These are phyloP conservation scores for Borovskyia barvae DNA, from an alignment of 208 protist genomes.

Conservation along the genomic window DNA sequence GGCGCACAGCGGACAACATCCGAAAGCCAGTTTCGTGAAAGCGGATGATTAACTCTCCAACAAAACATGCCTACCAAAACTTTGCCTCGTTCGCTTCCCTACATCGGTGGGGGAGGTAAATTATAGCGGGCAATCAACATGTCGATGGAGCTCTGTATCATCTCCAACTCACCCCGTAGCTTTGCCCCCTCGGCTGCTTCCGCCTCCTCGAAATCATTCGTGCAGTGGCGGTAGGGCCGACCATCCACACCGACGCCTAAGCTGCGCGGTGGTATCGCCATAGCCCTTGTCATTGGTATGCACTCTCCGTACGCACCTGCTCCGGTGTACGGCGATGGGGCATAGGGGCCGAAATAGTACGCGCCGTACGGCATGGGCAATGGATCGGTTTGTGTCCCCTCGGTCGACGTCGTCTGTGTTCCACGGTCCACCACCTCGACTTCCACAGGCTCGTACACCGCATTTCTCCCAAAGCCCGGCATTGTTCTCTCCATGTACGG, in stretches of 20 bases:
- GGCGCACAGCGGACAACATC: no score
- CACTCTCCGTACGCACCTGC: neutral
- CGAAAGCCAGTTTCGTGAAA: no score
- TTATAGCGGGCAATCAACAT: constrained; percentile 86
- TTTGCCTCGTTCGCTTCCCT: no score
- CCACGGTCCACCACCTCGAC: constrained; percentile 84
- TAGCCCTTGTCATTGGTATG: no score
- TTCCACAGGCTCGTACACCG: constrained; percentile 46
- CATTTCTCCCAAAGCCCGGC: neutral
- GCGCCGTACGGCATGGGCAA: constrained; percentile 21
- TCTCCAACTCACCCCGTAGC: constrained; percentile 63
- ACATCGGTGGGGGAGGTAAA: constrained; percentile 68
- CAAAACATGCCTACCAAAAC: no score
- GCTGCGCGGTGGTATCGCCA: neutral
- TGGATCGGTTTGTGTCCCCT: constrained; percentile 75
- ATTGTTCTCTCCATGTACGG: constrained; percentile 22
- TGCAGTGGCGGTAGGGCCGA: constrained; percentile 33
- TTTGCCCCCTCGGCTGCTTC: constrained; percentile 19
- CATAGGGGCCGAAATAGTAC: constrained; percentile 12
- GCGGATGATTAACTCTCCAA: no score
- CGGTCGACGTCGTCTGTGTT: constrained; percentile 74
- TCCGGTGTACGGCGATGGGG: constrained; percentile 6
- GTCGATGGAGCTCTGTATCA: constrained; percentile 81
- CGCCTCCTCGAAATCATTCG: constrained; percentile 22
- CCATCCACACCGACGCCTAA: constrained; percentile 24